A percentile compares a stretch with the other conserved stretches of the same genome.
Conservation (phyloP, 1,139 yeast genomes). For the Saccharomyces hybrid region DNA sequence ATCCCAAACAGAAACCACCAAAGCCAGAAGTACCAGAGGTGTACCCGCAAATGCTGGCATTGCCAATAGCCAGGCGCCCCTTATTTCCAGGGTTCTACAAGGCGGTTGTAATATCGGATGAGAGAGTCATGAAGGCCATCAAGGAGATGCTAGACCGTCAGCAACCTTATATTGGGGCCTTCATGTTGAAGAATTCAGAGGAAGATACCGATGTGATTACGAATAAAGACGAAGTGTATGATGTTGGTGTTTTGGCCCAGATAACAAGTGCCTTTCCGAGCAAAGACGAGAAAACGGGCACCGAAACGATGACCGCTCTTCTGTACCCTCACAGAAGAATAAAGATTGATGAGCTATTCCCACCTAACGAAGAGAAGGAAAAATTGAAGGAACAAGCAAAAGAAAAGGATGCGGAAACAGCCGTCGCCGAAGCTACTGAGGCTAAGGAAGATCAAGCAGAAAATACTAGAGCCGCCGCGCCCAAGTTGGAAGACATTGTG, state of each 20-base stretch:
- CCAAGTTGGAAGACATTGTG: constrained; percentile 10
- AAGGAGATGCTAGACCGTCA: constrained; percentile 63
- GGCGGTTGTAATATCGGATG: constrained; percentile 74
- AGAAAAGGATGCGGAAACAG: constrained; percentile 20
- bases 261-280: constrained; percentile 57
- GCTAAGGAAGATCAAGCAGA: constrained; percentile 9
- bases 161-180: constrained; percentile 82
- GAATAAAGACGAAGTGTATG: constrained; percentile 56
- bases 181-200: constrained; percentile 64
- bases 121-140: constrained; percentile 75
- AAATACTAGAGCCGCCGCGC: constrained; percentile 6
- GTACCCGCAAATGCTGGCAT: constrained; percentile 51
- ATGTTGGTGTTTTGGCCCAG: constrained; percentile 80
- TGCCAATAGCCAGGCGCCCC: constrained; percentile 55
- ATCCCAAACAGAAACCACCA: not conserved
- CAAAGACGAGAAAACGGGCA: constrained; percentile 52
- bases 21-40: constrained; percentile 36
- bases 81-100: constrained; percentile 56
- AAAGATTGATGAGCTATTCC: constrained; percentile 57
- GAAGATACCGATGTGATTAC: constrained; percentile 69
- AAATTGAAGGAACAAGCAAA: constrained; percentile 14
- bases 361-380: constrained; percentile 36
- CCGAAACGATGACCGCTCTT: constrained; percentile 48
- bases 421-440: not conserved
- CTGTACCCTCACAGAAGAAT: constrained; percentile 82